phyloP scores from a whole-genome alignment of 2,329 filamentous ascomycete genomes.

The Phaeoacremonium minimum region DNA sequence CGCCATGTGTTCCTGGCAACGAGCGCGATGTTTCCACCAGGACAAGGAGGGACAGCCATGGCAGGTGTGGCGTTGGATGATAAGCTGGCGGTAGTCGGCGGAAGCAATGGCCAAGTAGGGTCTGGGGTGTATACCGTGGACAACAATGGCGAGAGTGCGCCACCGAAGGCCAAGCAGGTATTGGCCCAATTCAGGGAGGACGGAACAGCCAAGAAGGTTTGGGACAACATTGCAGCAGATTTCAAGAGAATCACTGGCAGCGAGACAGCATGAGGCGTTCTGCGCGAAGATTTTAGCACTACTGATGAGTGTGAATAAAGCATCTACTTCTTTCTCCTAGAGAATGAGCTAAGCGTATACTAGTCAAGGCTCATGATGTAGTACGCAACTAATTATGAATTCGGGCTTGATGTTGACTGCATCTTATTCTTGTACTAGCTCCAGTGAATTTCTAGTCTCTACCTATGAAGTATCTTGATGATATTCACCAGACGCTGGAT shows the following conservation, averaged over 20 bases:
- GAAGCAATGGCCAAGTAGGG: constrained; percentile 19
- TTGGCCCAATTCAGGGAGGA: constrained; percentile 21
- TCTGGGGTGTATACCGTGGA: constrained; percentile 27
- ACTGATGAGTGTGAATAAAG: too few relatives aligned
- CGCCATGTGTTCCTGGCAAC: constrained; percentile 27
- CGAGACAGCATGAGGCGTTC: too few relatives aligned
- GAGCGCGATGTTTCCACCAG: constrained; percentile 22
- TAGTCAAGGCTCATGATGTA: too few relatives aligned
- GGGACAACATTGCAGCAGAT: constrained; percentile 17
- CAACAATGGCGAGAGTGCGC: constrained; percentile 8
- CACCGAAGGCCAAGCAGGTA: constrained; percentile 16
- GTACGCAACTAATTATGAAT: too few relatives aligned
- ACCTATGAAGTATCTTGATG: too few relatives aligned
- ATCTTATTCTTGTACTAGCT: too few relatives aligned
- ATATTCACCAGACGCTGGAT: too few relatives aligned
- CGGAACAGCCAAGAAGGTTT: constrained; percentile 22
- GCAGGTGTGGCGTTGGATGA: constrained; percentile 13
- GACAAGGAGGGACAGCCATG: constrained; percentile 3
- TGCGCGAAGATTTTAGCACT: too few relatives aligned
- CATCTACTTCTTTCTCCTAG: too few relatives aligned
- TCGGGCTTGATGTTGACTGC: too few relatives aligned
- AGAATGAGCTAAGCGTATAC: too few relatives aligned
- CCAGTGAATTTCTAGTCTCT: too few relatives aligned
- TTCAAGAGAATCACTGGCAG: constrained; percentile 16
- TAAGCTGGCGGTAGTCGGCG: constrained; percentile 11